Percentiles rank a stretch among this genome's conserved stretches.
Evolutionary conservation across 495 filamentous ascomycete species (phyloP).

Genomic region (Penicillium simplicissimum): DNA sequence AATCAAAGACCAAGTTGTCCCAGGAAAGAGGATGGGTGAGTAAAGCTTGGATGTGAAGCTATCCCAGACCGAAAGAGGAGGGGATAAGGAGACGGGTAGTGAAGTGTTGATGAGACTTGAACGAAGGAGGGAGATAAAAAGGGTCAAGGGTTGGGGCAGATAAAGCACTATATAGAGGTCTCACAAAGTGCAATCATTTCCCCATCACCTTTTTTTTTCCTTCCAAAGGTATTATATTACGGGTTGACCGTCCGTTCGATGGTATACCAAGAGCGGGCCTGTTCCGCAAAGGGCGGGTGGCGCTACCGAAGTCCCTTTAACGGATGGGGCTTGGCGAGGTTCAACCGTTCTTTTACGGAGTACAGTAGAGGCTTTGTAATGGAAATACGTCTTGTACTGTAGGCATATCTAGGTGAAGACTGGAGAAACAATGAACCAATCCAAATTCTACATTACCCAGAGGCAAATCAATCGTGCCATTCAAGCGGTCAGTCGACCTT

Average conservation of each 20-base stretch:
- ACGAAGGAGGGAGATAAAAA: slow-evolving; percentile 5
- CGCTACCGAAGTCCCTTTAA: background rate
- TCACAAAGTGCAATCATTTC: slow-evolving; percentile 4
- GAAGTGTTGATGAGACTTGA: background rate
- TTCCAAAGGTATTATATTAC: slow-evolving; percentile 1
- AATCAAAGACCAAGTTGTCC: background rate
- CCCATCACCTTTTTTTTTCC: slow-evolving; percentile 8
- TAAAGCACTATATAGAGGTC: slow-evolving; percentile 21
- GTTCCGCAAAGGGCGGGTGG: background rate
- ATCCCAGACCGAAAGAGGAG: slow-evolving; percentile 9
- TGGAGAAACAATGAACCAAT: background rate
- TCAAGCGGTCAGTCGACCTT: background rate
- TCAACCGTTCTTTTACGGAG: background rate
- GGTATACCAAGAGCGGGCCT: slow-evolving; percentile 7
- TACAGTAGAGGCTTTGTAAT: background rate
- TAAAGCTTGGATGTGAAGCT: slow-evolving; percentile 24
- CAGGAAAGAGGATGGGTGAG: background rate
- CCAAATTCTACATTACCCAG: background rate
- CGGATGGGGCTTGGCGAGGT: background rate
- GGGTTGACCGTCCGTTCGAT: slow-evolving; percentile 7
- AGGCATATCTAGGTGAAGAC: background rate
- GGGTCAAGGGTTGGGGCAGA: slow-evolving; percentile 10
- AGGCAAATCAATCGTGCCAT: slow-evolving; percentile 4
- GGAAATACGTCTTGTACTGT: background rate
- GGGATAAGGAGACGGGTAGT: background rate